These are phyloP conservation scores for Dactylellina sp. DNA, from an alignment of 2,329 filamentous ascomycete species.

Conservation along the genomic window DNA sequence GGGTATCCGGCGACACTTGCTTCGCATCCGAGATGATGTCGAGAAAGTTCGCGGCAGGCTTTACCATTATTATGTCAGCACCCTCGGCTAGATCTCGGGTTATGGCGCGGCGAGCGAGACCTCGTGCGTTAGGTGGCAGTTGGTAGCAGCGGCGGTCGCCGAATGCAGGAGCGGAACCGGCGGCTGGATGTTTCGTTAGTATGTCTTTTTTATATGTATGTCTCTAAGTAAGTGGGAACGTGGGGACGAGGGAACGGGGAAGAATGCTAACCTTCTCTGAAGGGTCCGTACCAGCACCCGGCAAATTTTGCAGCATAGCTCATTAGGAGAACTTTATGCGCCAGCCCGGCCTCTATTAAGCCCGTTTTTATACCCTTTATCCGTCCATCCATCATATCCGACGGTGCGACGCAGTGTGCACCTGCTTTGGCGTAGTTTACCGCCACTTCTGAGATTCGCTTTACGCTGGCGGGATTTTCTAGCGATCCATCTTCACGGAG, in stretches of 20 bases:
- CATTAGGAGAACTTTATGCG: constrained; percentile 92
- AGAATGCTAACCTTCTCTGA: constrained; percentile 76
- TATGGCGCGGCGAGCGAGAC: constrained; percentile 90
- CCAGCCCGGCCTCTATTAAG: constrained; percentile 92
- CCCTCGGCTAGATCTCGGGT: constrained; percentile 90
- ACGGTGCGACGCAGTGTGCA: constrained; percentile 95
- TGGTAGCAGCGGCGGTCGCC: constrained; percentile 98
- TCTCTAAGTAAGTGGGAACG: too few species aligned
- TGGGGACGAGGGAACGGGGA: not conserved
- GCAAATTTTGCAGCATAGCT: constrained; percentile 98
- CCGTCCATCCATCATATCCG: constrained; percentile 98
- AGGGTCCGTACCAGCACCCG: constrained; percentile 94
- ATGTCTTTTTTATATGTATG: too few species aligned
- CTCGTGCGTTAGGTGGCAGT: constrained; percentile 89
- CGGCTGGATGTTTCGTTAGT: constrained; percentile 66
- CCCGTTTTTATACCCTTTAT: constrained; percentile 98
- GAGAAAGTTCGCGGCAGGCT: constrained; percentile 93
- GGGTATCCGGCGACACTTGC: constrained; percentile 89
- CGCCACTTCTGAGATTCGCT: constrained; percentile 97
- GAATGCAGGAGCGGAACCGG: constrained; percentile 88
- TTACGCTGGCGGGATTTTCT: constrained; percentile 92
- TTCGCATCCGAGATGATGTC: constrained; percentile 99
- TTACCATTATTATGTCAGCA: constrained; percentile 99
- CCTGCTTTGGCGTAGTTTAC: constrained; percentile 94
- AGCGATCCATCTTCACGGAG: constrained; percentile 90